Evolutionary conservation across 176 grass and related monocot genomes (phyloP).

Genomic region (Triticum urartu): DNA sequence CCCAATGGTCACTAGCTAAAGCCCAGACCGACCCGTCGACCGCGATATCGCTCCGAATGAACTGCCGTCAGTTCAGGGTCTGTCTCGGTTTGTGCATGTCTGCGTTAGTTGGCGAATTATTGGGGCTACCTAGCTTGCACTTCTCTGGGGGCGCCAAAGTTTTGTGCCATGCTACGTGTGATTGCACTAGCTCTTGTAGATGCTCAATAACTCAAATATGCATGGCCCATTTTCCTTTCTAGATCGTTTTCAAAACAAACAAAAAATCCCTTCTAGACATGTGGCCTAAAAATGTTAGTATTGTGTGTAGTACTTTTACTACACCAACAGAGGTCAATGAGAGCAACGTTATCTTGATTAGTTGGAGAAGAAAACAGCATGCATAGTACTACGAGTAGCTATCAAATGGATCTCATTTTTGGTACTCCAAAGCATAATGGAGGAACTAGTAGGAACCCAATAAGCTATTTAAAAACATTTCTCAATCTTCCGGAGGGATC

Average conservation of each 20-base stretch:
- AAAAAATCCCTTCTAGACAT: too few relatives aligned
- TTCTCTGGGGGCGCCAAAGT: background rate
- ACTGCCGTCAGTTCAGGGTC: background rate
- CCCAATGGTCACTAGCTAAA: constrained; percentile 27
- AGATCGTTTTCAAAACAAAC: too few relatives aligned
- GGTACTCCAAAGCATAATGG: background rate
- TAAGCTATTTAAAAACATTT: too few relatives aligned
- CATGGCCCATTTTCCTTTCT: too few relatives aligned
- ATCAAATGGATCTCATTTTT: background rate
- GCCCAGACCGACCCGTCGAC: background rate
- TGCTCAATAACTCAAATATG: too few relatives aligned
- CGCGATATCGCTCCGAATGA: background rate
- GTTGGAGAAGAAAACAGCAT: too few relatives aligned
- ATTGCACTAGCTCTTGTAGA: constrained; percentile 1
- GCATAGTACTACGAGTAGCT: too few relatives aligned
- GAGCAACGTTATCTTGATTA: too few relatives aligned
- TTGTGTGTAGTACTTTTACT: too few relatives aligned
- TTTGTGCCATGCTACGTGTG: constrained; percentile 1
- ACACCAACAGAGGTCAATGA: too few relatives aligned
- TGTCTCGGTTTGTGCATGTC: constrained; percentile 8
- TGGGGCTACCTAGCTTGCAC: background rate
- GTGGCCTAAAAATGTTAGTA: too few relatives aligned
- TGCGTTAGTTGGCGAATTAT: constrained; percentile 2
- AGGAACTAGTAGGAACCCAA: background rate
- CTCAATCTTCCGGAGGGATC: too few relatives aligned